phyloP scores from a whole-genome alignment of 192 early-diverging fungal genomes.

The Thoreauomyces humboldtii region DNA sequence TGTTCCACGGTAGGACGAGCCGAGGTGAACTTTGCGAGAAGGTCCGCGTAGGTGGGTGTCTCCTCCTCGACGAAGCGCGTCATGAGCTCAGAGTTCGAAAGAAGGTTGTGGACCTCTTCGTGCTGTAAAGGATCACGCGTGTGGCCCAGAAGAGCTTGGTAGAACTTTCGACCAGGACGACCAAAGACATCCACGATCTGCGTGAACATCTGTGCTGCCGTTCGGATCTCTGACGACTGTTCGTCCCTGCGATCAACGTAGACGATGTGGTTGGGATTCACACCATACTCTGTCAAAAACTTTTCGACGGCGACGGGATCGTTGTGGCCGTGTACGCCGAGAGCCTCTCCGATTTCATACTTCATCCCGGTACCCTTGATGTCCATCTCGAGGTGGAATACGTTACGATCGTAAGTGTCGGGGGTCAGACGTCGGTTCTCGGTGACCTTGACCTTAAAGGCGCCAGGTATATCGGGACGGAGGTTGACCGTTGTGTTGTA shows the following conservation, averaged over 20 bases:
- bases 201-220: constrained; percentile 74
- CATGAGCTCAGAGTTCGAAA: constrained; percentile 74
- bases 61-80: constrained; percentile 75
- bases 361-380: constrained; percentile 72
- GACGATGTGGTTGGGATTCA: constrained; percentile 66
- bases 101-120: constrained; percentile 53
- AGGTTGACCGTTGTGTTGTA: constrained; percentile 44
- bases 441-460: constrained; percentile 62
- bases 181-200: constrained; percentile 91
- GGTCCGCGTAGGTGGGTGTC: constrained; percentile 81
- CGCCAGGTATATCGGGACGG: constrained; percentile 66
- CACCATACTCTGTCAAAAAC: constrained; percentile 74
- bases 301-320: constrained; percentile 64
- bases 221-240: constrained; percentile 64
- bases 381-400: constrained; percentile 97
- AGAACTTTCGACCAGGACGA: constrained; percentile 92
- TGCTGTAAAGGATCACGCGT: constrained; percentile 69
- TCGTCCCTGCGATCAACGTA: constrained; percentile 56
- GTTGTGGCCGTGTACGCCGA: constrained; percentile 92
- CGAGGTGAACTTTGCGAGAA: constrained; percentile 82
- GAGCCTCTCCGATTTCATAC: constrained; percentile 91
- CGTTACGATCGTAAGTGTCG: constrained; percentile 84
- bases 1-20: constrained; percentile 71
- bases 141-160: constrained; percentile 71
- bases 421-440: constrained; percentile 87